Base-by-base conservation (phyloP, 1,139 yeast genomes). In the Candida smagusa region DNA sequence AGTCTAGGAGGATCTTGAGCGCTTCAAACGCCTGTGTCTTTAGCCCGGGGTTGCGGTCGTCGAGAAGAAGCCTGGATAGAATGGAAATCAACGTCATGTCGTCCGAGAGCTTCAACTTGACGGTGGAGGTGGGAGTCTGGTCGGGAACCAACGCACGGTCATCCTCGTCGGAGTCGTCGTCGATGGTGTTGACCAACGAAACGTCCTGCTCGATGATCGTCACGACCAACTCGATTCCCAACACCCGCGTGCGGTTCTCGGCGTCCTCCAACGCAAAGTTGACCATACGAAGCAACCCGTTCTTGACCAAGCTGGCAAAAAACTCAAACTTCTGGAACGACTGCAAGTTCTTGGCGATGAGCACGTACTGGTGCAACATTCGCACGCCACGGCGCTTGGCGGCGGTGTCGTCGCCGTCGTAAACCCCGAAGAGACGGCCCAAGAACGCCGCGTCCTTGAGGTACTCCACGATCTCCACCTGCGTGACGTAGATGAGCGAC, bases 1-100 rank as follows among this genome's bases (percentile, higher is more conserved):
- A 81, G 51, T 84, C 92, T 11, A 88, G 64, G 29, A 89, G 61
- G 1, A 82, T 79, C 51, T 81, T 81, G 34, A 90, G 62, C 0
- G 96, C 95, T 59, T 89, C 96, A 44, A 78, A 79, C 1, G 92
- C 85, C 56, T 89, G 97, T 4, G 84, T 77, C 53, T 85, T 82
- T 35, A 89, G 62, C 0, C 95, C 95, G 6, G 83, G 74, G 46
- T 82, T 80, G 27, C 70, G 65, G 43, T 86, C 95, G 21, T 73
- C 69, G 3, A 82, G 61, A 21, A 90, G 59, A 23, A 89, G 69
- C 33, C 78, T 72, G 1, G 86, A 73, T 32, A 90, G 61, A 6
- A 84, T 75, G 9, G 70, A 59, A 28, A 85, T 63, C 36, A 87
- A 59, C 0, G 84, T 73, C 77, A 81, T 77, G 51, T 83, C 87